Evolutionary conservation across 2,329 filamentous ascomycete species (phyloP), one percentile per base, ranked within the genome.

Genomic region (Colletotrichum sansevieriae): DNA sequence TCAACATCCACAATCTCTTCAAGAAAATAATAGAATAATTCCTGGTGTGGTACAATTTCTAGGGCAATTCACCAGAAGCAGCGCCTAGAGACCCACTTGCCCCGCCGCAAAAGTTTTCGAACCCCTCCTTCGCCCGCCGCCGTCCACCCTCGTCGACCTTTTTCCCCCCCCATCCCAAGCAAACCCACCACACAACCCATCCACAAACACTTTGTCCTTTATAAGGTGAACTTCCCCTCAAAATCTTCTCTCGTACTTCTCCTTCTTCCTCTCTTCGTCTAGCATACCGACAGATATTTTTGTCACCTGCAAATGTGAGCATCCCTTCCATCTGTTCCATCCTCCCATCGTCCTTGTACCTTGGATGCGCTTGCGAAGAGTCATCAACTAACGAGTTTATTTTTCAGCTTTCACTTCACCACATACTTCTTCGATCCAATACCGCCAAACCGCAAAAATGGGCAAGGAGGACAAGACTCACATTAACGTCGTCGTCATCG

Each of bases 401-500:
- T 60, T 22, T 39, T n/a, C 9, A 67, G 41, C 63, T 57, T 55
- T 67, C 64, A 55, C 56, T 55, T 44, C 61, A 51, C 29, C 37
- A 56, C 63, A 70, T 54, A 47, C 60, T 55, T 55, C 52, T 37
- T 54, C 35, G 29, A 47, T 25, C 57, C 44, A 52, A 62, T 37
- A 70, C 65, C 68, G 43, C 35, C 22, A 22, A 22, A 70, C 56
- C 65, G 57, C 47, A 64, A 68, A 47, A 62, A 71, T 71, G 63
- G 65, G 95, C 93, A 98, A 94, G 89, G 91, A 97, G 81, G 93
- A 95, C 75, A 97, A 97, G 92, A 87, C 84, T 86, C 95, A 98
- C 86, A 94, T 98, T 86, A 95, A 95, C 92, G 92, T 97, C 85
- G 94, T 97, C 87, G 94, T 97, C 85, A 97, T 97, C 90, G 94